These are phyloP conservation scores for Fusarium gaditjirri DNA, from an alignment of 2,329 filamentous ascomycete species.

Conservation along the genomic window DNA sequence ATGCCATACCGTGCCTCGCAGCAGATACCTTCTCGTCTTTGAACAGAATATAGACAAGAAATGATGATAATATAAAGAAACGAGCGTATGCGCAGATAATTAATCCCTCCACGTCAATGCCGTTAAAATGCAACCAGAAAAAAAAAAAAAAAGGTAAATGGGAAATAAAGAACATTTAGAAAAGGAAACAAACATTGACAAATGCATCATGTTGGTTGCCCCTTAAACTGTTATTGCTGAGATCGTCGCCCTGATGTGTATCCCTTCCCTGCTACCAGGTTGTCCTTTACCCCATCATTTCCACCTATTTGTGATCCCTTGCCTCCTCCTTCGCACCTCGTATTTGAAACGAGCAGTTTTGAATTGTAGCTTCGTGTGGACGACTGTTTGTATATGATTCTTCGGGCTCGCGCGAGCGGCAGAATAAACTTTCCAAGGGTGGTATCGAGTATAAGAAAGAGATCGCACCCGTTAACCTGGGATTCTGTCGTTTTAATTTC, in stretches of 20 bases:
- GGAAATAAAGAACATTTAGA: conserved; percentile 24
- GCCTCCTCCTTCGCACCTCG: conserved; percentile 1
- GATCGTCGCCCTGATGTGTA: conserved; percentile 16
- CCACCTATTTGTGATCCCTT: conserved; percentile 8
- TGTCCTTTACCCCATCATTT: conserved; percentile 7
- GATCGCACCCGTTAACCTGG: conserved; percentile 5
- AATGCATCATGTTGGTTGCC: conserved; percentile 24
- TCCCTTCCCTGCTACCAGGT: not conserved
- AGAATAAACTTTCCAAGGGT: conserved; percentile 42
- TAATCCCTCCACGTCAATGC: conserved; percentile 33
- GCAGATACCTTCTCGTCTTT: conserved; percentile 40
- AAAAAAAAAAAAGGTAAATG: conserved; percentile 21
- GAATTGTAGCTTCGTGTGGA: conserved; percentile 25
- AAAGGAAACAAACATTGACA: conserved; percentile 28
- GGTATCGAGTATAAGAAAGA: conserved; percentile 41
- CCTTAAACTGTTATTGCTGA: conserved; percentile 26
- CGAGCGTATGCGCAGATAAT: conserved; percentile 28
- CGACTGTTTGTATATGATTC: conserved; percentile 34
- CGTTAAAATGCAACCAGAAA: conserved; percentile 17
- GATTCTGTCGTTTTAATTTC: not conserved
- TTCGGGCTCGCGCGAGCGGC: conserved; percentile 51
- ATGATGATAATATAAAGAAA: conserved; percentile 29
- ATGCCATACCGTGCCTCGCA: conserved; percentile 41
- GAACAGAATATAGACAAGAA: conserved; percentile 26
- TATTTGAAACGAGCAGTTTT: conserved; percentile 7